Percentiles rank a stretch among this genome's conserved stretches.
Evolutionary conservation across 208 protist genomes (phyloP).

Genomic region (Trypanosomatidae sp.): DNA sequence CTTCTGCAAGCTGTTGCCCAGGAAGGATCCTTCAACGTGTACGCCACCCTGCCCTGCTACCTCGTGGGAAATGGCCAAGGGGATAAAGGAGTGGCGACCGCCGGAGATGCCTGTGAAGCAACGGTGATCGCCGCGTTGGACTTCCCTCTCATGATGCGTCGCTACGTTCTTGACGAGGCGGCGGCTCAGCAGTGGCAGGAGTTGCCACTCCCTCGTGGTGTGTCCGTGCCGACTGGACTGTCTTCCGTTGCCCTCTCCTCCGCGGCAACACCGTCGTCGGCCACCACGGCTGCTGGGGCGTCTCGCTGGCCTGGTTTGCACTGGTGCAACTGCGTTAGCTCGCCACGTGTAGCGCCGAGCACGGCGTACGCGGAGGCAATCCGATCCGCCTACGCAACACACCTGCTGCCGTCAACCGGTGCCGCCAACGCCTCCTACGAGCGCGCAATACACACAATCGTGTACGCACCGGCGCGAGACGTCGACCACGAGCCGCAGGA

Average conservation of each 20-base stretch:
- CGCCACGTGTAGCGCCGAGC: slow-evolving; percentile 28
- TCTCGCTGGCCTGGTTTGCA: slow-evolving; percentile 40
- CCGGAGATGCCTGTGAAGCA: background rate
- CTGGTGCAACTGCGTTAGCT: slow-evolving; percentile 54
- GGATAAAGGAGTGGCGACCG: background rate
- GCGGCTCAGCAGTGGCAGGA: slow-evolving; percentile 14
- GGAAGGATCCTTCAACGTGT: slow-evolving; percentile 44
- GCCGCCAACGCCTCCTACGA: slow-evolving; percentile 14
- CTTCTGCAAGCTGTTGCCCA: slow-evolving; percentile 36
- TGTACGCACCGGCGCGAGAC: slow-evolving; percentile 13
- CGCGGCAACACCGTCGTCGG: background rate
- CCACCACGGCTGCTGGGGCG: background rate
- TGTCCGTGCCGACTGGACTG: slow-evolving; percentile 11
- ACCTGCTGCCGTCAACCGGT: background rate
- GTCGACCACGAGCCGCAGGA: slow-evolving; percentile 22
- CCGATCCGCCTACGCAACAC: slow-evolving; percentile 12
- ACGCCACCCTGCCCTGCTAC: slow-evolving; percentile 23
- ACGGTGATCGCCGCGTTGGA: slow-evolving; percentile 31
- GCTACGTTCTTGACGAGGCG: background rate
- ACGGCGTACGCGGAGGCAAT: slow-evolving; percentile 14
- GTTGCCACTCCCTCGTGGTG: slow-evolving; percentile 13
- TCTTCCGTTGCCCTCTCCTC: background rate
- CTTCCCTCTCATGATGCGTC: slow-evolving; percentile 18
- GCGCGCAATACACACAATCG: slow-evolving; percentile 10
- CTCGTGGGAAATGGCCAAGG: slow-evolving; percentile 14